Percentiles rank a stretch among this genome's conserved stretches.
Evolutionary conservation across 805 yeast species (phyloP).

Genomic region (Yarrowia sp.): DNA sequence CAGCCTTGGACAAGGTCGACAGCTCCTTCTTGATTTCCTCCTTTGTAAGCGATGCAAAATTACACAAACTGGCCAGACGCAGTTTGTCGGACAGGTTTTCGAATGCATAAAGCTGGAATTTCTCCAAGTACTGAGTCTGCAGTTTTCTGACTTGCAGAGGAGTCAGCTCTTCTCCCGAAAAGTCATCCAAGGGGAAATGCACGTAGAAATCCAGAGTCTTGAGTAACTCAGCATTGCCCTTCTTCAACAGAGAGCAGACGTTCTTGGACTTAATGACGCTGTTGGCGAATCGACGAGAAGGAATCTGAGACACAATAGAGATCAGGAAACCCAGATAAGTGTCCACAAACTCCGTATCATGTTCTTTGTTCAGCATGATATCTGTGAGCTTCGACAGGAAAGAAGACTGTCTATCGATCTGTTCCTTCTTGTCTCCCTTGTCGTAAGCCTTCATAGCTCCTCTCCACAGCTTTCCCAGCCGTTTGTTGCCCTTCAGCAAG

Average conservation of each 20-base stretch:
- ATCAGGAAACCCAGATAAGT: constrained; percentile 44
- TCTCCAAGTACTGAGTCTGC: constrained; percentile 13
- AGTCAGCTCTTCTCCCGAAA: constrained; percentile 48
- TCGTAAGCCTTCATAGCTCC: constrained; percentile 43
- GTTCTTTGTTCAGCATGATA: constrained; percentile 9
- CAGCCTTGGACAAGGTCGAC: constrained; percentile 4
- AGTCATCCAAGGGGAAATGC: constrained; percentile 55
- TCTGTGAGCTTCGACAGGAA: constrained; percentile 13
- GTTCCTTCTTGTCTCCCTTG: constrained; percentile 41
- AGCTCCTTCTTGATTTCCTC: constrained; percentile 42
- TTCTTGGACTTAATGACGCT: constrained; percentile 48
- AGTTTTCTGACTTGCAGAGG: constrained; percentile 17
- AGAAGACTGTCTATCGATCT: constrained; percentile 33
- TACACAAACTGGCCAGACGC: constrained; percentile 4
- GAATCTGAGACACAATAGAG: constrained; percentile 52
- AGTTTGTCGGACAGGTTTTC: constrained; percentile 11
- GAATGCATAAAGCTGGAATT: constrained; percentile 28
- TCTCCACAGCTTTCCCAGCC: constrained; percentile 45
- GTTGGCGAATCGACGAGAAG: constrained; percentile 53
- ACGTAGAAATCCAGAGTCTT: constrained; percentile 46
- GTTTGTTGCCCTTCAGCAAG: constrained; percentile 43
- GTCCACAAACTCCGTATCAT: constrained; percentile 21
- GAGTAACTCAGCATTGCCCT: constrained; percentile 4
- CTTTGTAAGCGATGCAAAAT: constrained; percentile 41
- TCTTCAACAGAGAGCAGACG: constrained; percentile 43